Base-by-base conservation (phyloP, 495 filamentous ascomycete species). In the Aspergillus asperescens region DNA sequence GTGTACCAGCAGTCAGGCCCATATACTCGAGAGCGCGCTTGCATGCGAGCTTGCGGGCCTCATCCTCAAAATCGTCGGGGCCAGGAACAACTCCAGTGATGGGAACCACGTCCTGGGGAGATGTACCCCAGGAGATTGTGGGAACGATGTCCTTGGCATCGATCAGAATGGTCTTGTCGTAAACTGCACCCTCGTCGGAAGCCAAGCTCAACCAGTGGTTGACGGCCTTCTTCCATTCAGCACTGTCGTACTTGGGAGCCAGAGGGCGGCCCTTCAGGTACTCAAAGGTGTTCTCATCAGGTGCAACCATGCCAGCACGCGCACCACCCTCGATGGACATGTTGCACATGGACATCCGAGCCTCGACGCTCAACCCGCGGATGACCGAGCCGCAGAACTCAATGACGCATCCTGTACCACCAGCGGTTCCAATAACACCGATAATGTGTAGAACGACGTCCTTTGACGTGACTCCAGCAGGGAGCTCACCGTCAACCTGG, bases 261-360 rank as follows among this genome's bases (percentile, higher is more conserved):
- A 98, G 74, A 34, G 93, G 93, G 58, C 85, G 79, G 42, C 84
- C 88, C 77, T 92, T 88, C 57, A 98, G 86, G 65, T 98, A 98
- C 59, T 94, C 87, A 62, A 96, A 92, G 5, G 93, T 97, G 38
- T 77, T 88, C 67, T 95, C 85, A 56, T 98, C 93, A 2, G 93
- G 93, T 22, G 93, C 93, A 50, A 98, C 84, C 88, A 98, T 92
- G 53, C 93, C 93, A 51, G 93, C 92, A 75, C 93, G 81, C 32
- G 93, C 93, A 72, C 93, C 93, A 52, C 74, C 93, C 76, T 98
- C 93, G 65, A 97, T 96, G n/a, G 92, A 90, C 93, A 98, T 98
- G 76, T 98, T 98, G 73, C 93, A 97, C 65, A 98, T 93, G 50
- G 89, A 95, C 92, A 98, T 97, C 62, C 93, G 85, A 31, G 93